Evolutionary conservation across 768 basidiomycete species (phyloP).

Genomic region (Podaxis rugospora): DNA sequence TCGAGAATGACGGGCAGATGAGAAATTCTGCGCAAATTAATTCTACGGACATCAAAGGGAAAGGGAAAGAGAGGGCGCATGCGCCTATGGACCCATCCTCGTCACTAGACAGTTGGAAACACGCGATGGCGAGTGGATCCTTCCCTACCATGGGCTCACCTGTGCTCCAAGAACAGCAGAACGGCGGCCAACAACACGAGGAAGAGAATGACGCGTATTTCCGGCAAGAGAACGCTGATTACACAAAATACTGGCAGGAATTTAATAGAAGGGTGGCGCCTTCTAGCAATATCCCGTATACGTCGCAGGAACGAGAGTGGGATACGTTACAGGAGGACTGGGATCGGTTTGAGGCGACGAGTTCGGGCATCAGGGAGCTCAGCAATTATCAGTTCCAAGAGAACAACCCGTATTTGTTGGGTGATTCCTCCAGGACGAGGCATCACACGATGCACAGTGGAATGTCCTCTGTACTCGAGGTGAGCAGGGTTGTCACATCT

Average conservation of each 20-base stretch:
- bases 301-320: constrained; percentile 45
- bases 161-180: constrained; percentile 8
- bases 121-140: neutral
- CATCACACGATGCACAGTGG: constrained; percentile 37
- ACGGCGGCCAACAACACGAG: constrained; percentile 18
- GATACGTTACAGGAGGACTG: constrained; percentile 67
- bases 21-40: constrained; percentile 16
- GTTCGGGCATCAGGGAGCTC: constrained; percentile 55
- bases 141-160: neutral
- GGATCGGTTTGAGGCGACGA: constrained; percentile 78
- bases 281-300: constrained; percentile 9
- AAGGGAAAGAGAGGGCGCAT: constrained; percentile 35
- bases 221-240: constrained; percentile 67
- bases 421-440: constrained; percentile 52
- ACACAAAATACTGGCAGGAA: constrained; percentile 53
- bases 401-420: constrained; percentile 74
- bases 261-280: constrained; percentile 22
- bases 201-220: constrained; percentile 68
- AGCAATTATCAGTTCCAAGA: constrained; percentile 66
- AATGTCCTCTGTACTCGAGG: constrained; percentile 37
- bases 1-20: constrained; percentile 42
- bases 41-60: constrained; percentile 57
- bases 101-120: neutral
- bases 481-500: constrained; percentile 18
- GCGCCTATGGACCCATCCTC: constrained; percentile 25